Evolutionary conservation across 352 stramenopile species (phyloP), one percentile per base, ranked within the genome.

Genomic region (Phytophthora parvispora): DNA sequence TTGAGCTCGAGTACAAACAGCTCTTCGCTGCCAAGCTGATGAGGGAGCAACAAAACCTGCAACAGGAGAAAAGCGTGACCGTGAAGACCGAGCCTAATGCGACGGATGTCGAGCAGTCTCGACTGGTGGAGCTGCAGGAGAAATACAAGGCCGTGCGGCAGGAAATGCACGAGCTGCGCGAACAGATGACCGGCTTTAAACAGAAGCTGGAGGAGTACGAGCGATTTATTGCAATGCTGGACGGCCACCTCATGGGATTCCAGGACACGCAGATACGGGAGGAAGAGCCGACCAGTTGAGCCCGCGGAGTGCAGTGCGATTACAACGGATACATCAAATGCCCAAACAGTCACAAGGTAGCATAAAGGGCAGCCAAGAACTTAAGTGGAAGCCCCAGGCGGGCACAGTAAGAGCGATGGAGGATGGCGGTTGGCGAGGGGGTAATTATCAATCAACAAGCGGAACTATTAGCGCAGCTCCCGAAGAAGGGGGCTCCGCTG

Each of bases 151-250:
- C 72, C 16, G 60, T 83, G 22, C 72, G 75, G 36, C 55, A 80
- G 43, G 75, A 83, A 53, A 79, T 80, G 64, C 75, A 80, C 32
- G 75, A 80, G 27, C 42, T 83, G 28, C 75, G 75, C 60, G 72
- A 83, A 34, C 75, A 83, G 32, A 83, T 80, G 68, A 70, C 56
- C 9, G 68, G 55, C 10, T 78, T 83, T 31, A 83, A 83, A 48
- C 72, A 77, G 45, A 83, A 83, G 59, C 70, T 83, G 20, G 75
- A 83, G 36, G 72, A 83, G 54, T 83, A 83, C 42, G 75, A 83
- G 55, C 75, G 75, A n/a, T 83, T 83, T 18, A 83, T 83, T 45
- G 75, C 75, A 24, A 78, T 79, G 72, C 72, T 83, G 27, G 75
- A 83, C 29, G 75, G 75, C 8, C 75, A 83, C 60, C 66, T 83